Evolutionary conservation across 2,329 filamentous ascomycete genomes (phyloP).

Genomic region (Verticillium dahliae): DNA sequence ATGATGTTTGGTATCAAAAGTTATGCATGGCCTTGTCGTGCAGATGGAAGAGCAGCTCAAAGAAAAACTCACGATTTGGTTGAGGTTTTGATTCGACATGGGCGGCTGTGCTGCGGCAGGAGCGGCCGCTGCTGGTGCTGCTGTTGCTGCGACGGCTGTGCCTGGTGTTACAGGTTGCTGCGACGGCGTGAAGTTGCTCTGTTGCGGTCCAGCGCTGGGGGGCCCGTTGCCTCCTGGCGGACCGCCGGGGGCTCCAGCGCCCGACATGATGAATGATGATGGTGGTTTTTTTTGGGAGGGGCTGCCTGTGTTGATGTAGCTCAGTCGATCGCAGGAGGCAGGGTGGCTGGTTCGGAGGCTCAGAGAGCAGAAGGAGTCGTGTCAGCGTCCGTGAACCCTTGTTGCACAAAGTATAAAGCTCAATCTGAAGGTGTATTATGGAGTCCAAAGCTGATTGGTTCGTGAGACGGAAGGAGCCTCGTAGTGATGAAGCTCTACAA

Average conservation of each 20-base stretch:
- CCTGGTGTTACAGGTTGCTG: not conserved
- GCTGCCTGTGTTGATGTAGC: not conserved
- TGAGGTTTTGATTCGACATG: slow-evolving; percentile 83
- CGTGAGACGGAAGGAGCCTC: not conserved
- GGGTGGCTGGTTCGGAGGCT: not conserved
- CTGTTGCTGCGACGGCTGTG: not conserved
- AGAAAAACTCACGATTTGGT: slow-evolving; percentile 76
- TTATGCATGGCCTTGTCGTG: not conserved
- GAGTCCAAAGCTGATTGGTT: not conserved
- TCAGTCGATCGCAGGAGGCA: not conserved
- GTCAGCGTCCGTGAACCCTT: no score
- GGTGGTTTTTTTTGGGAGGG: not conserved
- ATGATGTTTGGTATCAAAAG: not conserved
- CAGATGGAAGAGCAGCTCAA: not conserved
- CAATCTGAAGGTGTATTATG: no score
- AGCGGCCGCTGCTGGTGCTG: not conserved
- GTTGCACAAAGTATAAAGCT: no score
- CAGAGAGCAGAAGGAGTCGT: no score
- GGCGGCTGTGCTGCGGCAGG: slow-evolving; percentile 12
- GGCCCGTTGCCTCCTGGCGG: not conserved
- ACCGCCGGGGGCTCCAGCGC: slow-evolving; percentile 5
- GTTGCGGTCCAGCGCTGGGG: not conserved
- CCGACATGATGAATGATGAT: slow-evolving; percentile 25
- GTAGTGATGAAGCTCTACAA: not conserved
- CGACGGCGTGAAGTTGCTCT: not conserved